Evolutionary conservation across 2,329 filamentous ascomycete species (phyloP).

Genomic region (Magnaporthiopsis incrustans): DNA sequence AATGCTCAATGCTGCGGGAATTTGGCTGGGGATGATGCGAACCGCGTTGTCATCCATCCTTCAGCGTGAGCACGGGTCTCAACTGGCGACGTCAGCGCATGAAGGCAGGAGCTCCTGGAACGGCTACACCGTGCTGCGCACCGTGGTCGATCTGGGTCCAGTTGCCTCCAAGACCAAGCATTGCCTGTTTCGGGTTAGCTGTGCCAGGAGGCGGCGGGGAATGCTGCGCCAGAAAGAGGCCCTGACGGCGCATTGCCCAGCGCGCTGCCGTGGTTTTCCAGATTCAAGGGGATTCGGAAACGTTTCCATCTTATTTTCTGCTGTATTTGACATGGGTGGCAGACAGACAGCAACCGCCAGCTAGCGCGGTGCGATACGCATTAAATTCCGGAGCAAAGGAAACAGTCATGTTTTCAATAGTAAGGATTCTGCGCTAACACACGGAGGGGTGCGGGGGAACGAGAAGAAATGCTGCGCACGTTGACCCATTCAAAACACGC

Average conservation of each 20-base stretch:
- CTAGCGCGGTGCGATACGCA: background rate
- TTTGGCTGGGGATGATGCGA: background rate
- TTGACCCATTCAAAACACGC: background rate
- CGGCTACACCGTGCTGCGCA: background rate
- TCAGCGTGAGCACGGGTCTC: background rate
- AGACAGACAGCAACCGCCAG: background rate
- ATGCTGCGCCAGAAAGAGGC: background rate
- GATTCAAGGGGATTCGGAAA: background rate
- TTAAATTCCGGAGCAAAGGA: background rate
- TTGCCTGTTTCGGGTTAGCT: background rate
- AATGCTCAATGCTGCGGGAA: too few species aligned
- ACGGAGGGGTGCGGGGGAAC: too few species aligned
- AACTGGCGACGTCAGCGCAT: constrained; percentile 11
- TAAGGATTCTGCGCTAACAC: too few species aligned
- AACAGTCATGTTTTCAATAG: background rate
- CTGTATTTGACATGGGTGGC: background rate
- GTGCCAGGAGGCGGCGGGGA: background rate
- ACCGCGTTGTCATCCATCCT: background rate
- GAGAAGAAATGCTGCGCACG: too few species aligned
- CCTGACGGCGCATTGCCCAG: background rate
- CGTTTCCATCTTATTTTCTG: background rate
- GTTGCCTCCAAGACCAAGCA: background rate
- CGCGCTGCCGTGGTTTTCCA: background rate
- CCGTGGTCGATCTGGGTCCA: constrained; percentile 1
- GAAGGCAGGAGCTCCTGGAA: constrained; percentile 5